Evolutionary conservation across 306 rosid species (phyloP).

Genomic region (Inga leiocalycina): DNA sequence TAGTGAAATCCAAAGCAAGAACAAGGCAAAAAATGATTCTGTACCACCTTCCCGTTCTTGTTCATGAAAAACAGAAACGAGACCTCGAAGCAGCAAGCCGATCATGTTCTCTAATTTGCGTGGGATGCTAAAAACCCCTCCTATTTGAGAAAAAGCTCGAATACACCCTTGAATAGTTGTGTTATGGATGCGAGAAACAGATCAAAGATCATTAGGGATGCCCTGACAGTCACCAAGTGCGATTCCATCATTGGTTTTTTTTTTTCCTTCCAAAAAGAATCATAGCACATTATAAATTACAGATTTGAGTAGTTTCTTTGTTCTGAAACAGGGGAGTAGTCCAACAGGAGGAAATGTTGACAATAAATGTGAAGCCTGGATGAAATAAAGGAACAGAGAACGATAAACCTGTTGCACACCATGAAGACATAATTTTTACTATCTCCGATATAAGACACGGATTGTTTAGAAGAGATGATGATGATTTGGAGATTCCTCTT

Average conservation of each 20-base stretch:
- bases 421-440: constrained; percentile 48
- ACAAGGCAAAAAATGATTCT: neutral
- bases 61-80: constrained; percentile 22
- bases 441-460: constrained; percentile 58
- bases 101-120: constrained; percentile 83
- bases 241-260: constrained; percentile 8
- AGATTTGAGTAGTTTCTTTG: neutral
- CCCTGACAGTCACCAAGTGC: constrained; percentile 55
- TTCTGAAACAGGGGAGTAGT: constrained; percentile 46
- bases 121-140: constrained; percentile 65
- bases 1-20: constrained; percentile 1
- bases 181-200: constrained; percentile 73
- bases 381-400: constrained; percentile 82
- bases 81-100: constrained; percentile 38
- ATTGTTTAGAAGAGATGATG: constrained; percentile 68
- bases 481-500: constrained; percentile 73
- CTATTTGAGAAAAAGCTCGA: constrained; percentile 67
- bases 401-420: neutral
- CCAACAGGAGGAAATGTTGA: constrained; percentile 65
- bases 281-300: neutral
- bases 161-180: constrained; percentile 82
- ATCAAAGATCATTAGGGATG: constrained; percentile 72
- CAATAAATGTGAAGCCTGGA: constrained; percentile 77
- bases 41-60: neutral
- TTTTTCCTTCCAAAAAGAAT: neutral